Conservation (phyloP, 2,329 filamentous ascomycete genomes). For the Orbilia brochopaga region DNA sequence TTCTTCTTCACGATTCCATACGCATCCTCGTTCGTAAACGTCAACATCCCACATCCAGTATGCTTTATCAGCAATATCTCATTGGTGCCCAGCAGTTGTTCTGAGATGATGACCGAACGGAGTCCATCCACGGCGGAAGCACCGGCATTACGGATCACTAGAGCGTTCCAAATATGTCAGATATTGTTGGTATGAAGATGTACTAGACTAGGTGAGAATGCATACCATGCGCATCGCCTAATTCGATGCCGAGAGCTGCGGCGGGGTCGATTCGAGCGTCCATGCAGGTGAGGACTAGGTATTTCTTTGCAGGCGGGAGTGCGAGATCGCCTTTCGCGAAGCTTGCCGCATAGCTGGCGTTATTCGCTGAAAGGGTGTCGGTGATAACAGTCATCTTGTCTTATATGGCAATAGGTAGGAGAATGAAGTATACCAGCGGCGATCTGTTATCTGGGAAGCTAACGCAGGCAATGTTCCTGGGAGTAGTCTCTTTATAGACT, state of each 20-base stretch:
- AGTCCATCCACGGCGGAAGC: conserved; percentile 72
- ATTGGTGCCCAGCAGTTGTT: conserved; percentile 76
- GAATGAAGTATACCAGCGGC: background rate
- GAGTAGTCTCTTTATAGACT: too few relatives aligned
- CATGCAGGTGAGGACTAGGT: conserved; percentile 78
- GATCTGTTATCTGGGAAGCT: too few relatives aligned
- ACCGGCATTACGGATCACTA: conserved; percentile 62
- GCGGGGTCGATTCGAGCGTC: conserved; percentile 75
- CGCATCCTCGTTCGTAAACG: conserved; percentile 68
- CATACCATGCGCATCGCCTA: conserved; percentile 73
- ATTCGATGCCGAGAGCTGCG: conserved; percentile 71
- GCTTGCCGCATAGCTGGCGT: conserved; percentile 64
- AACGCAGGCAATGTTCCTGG: too few relatives aligned
- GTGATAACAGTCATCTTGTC: conserved; percentile 60
- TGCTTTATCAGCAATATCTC: conserved; percentile 79
- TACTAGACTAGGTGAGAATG: too few relatives aligned
- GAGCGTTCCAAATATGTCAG: too few relatives aligned
- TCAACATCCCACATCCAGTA: conserved; percentile 71
- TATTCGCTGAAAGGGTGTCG: conserved; percentile 65
- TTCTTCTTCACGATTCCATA: conserved; percentile 66
- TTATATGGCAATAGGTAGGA: background rate
- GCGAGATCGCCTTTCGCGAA: conserved; percentile 72
- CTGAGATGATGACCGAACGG: conserved; percentile 76
- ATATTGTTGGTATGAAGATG: too few relatives aligned
- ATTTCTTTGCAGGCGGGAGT: conserved; percentile 73